These are phyloP conservation scores for Tolypocladium cylindrosporum DNA, from an alignment of 2,329 filamentous ascomycete species.

Conservation along the genomic window DNA sequence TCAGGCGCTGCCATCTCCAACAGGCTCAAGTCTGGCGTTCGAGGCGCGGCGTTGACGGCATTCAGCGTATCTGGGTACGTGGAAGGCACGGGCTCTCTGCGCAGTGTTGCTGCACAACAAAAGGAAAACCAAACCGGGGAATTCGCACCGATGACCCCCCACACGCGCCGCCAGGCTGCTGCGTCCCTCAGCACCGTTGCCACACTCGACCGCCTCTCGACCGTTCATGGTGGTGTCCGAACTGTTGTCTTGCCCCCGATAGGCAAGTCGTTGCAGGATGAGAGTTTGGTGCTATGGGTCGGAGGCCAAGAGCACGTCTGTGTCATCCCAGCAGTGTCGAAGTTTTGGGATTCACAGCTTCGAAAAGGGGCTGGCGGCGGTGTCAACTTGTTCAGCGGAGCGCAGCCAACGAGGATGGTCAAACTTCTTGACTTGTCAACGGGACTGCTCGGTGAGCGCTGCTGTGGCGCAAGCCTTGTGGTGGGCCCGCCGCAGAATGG, in stretches of 20 bases:
- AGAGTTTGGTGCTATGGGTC: slow-evolving; percentile 47
- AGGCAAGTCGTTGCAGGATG: slow-evolving; percentile 36
- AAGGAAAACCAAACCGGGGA: slow-evolving; percentile 32
- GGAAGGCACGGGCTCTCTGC: slow-evolving; percentile 47
- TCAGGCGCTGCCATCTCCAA: slow-evolving; percentile 33
- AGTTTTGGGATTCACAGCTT: slow-evolving; percentile 51
- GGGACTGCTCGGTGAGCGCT: slow-evolving; percentile 47
- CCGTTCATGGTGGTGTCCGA: slow-evolving; percentile 42
- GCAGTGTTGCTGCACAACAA: slow-evolving; percentile 24
- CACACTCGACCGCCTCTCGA: slow-evolving; percentile 39
- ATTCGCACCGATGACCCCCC: slow-evolving; percentile 56
- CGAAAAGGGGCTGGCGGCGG: slow-evolving; percentile 39
- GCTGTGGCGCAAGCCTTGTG: slow-evolving; percentile 39
- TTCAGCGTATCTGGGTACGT: slow-evolving; percentile 51
- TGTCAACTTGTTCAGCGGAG: slow-evolving; percentile 45
- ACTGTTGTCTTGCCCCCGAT: slow-evolving; percentile 34
- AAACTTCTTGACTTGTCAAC: slow-evolving; percentile 42
- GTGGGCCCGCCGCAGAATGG: slow-evolving; percentile 20
- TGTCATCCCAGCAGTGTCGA: slow-evolving; percentile 42
- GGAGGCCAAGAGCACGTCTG: slow-evolving; percentile 46
- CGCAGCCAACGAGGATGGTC: slow-evolving; percentile 44
- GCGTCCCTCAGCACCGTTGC: slow-evolving; percentile 30
- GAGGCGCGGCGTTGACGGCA: slow-evolving; percentile 46
- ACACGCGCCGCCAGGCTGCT: slow-evolving; percentile 45
- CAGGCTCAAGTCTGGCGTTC: slow-evolving; percentile 40